A percentile compares a stretch with the other conserved stretches of the same genome.
phyloP scores from a whole-genome alignment of 208 protist species.

The Wallacemonas sp. region DNA sequence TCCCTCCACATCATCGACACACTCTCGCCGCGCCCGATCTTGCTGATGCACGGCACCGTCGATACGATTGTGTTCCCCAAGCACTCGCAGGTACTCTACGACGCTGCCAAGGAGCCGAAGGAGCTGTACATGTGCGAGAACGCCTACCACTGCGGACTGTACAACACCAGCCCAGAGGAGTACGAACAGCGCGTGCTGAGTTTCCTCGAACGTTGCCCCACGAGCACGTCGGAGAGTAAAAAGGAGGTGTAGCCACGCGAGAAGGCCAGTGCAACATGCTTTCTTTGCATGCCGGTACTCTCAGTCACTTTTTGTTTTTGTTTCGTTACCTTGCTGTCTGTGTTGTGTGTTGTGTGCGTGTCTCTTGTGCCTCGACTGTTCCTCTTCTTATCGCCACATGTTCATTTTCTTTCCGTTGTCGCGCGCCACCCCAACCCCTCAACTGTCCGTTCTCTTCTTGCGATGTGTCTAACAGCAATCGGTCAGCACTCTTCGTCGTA shows the following conservation, averaged over 20 bases:
- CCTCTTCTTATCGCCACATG: too few species aligned
- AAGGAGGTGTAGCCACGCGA: conserved; percentile 7
- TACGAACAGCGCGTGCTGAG: conserved; percentile 68
- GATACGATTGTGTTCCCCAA: conserved; percentile 85
- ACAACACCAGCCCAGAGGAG: conserved; percentile 83
- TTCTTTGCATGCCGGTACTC: too few species aligned
- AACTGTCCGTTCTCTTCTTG: too few species aligned
- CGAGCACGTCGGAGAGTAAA: conserved; percentile 2
- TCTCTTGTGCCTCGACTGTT: too few species aligned
- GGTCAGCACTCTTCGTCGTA: too few species aligned
- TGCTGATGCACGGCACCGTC: conserved; percentile 90
- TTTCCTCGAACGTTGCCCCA: conserved; percentile 36
- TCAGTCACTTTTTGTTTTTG: too few species aligned
- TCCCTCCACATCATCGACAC: conserved; percentile 80
- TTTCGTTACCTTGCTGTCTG: too few species aligned
- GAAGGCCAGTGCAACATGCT: too few species aligned
- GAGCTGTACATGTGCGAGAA: conserved; percentile 84
- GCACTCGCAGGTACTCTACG: conserved; percentile 82
- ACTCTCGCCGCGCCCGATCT: conserved; percentile 74
- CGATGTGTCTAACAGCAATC: too few species aligned
- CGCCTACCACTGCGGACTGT: conserved; percentile 90
- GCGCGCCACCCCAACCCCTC: too few species aligned
- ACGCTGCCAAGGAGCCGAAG: conserved; percentile 82
- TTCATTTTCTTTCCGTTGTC: too few species aligned
- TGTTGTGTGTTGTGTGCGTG: too few species aligned